Evolutionary conservation across 2,329 filamentous ascomycete genomes (phyloP), one percentile per base, ranked within the genome.

Genomic region (Penicillium brasilianum): DNA sequence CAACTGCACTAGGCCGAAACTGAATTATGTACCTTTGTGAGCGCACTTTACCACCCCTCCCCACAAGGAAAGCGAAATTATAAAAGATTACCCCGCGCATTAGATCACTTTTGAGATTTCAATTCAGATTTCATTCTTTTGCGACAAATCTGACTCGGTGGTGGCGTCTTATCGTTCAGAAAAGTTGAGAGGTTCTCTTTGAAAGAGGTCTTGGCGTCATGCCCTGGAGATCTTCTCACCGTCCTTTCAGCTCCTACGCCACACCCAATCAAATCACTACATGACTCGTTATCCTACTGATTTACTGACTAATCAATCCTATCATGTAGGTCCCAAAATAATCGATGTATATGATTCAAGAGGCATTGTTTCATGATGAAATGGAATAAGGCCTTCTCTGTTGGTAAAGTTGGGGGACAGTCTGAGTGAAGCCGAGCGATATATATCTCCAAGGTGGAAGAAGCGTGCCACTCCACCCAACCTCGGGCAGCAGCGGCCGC

Each of bases 161-260:
- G 41, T 13, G 53, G 43, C 18, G 10, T 14, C 11, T 20, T 36
- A 48, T 16, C n/a, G 10, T 14, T 13, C 53, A 25, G 16, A 20
- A 4, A 22, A 55, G 6, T 37, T 55, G 39, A 11, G 16, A 4
- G 25, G 25, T 14, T 28, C 32, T 5, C 25, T 49, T 18, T 49
- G 25, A n/a, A n/a, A 49, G 16, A 30, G 4, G 28, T 49, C 46
- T 49, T 49, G 46, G 46, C 46, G n/a, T 49, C 28, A 32, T 49
- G 46, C 20, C 14, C 8, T 5, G 3, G 43, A 11, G 22, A 14
- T 3, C 25, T 32, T 30, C 25, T 30, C 22, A 10, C 14, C 44
- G 25, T 13, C 10, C 16, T 13, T 4, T 11, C 14, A 30, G 22
- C 22, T 30, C 7, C 25, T 25, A 9, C 3, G 22, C 14, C 22